Evolutionary conservation across 371 early-diverging fungal species (phyloP), one percentile per base, ranked within the genome.

Genomic region (Haplosporangium sp.): DNA sequence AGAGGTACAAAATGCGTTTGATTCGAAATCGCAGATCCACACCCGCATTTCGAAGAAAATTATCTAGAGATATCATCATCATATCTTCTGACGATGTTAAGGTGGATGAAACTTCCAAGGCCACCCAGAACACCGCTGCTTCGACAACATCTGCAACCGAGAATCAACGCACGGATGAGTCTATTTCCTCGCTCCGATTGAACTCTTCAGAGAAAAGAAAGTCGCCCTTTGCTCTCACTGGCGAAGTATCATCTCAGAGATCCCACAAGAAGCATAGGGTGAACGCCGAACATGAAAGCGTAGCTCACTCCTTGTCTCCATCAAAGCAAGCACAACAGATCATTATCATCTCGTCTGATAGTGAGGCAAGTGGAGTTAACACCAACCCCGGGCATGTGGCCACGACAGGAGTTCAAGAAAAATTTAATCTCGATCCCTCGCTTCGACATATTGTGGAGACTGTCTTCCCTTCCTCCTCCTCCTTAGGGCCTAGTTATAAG

Each of bases 321-420:
- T 4, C 15, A 10, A 45, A 35, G 63, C 68, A 38, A 20, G 45
- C 59, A 8, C 56, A 58, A n/a, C 66, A 73, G 13, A 61, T 78
- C 44, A 73, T 78, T 60, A 71, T 73, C 8, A 78, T 78, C 59
- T 78, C 78, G n/a, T 73, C 74, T 20, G 73, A 72, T 50, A 66
- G 67, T 37, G 73, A 72, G 2, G 65, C 55, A 9, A 66, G 61
- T 27, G 67, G 67, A 0, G 27, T 27, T 27, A 27, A 27, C 27
- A 65, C 38, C 3, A 61, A 17, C 8, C 19, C 40, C 13, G 4
- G 4, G 34, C 44, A 8, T 34, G 3, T 50, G 27, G 27, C 27
- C 27, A 44, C 64, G 0, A 1, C 48, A 38, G n/a, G 38, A 35
- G 60, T 60, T n/a, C 13, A 34, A 10, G 19, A 69, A 58, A 72